Evolutionary conservation across 768 basidiomycete species (phyloP).

Genomic region (Plicaturopsis crispa): DNA sequence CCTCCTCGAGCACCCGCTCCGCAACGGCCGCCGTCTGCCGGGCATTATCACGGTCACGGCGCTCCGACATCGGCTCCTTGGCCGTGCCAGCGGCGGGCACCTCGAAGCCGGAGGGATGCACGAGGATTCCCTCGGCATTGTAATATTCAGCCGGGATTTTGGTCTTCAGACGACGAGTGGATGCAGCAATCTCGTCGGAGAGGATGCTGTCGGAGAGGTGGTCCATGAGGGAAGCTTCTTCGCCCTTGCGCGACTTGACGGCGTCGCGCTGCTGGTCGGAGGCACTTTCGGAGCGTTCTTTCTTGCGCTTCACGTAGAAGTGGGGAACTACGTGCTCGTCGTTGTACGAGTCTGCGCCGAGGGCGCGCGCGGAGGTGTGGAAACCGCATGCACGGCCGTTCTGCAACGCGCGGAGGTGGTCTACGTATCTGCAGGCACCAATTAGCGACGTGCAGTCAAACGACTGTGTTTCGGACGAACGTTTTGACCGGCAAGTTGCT

Average conservation of each 20-base stretch:
- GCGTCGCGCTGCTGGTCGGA: slow-evolving; percentile 6
- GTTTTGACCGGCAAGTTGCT: too few species aligned
- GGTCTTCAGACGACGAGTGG: slow-evolving; percentile 18
- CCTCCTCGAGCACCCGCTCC: slow-evolving; percentile 19
- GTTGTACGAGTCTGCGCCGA: slow-evolving; percentile 19
- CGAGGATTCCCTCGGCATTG: slow-evolving; percentile 8
- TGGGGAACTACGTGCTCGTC: slow-evolving; percentile 15
- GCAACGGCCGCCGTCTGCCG: slow-evolving; percentile 24
- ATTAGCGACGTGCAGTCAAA: too few species aligned
- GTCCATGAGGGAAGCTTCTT: slow-evolving; percentile 15
- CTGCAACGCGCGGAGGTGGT: slow-evolving; percentile 3
- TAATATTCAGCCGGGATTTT: slow-evolving; percentile 21
- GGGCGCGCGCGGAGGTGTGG: slow-evolving; percentile 13
- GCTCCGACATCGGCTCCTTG: too few species aligned
- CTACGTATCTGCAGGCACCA: too few species aligned
- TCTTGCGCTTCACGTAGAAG: slow-evolving; percentile 20
- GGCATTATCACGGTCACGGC: too few species aligned
- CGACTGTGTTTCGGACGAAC: too few species aligned
- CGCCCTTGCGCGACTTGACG: neutral
- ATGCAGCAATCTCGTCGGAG: slow-evolving; percentile 17
- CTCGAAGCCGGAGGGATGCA: slow-evolving; percentile 21
- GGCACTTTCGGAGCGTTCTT: slow-evolving; percentile 5
- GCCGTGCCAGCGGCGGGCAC: too few species aligned
- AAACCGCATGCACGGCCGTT: slow-evolving; percentile 16
- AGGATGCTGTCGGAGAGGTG: slow-evolving; percentile 14